Evolutionary conservation across 371 early-diverging fungal species (phyloP), one percentile per base, ranked within the genome.

Genomic region (Syncephalastrum sp.): DNA sequence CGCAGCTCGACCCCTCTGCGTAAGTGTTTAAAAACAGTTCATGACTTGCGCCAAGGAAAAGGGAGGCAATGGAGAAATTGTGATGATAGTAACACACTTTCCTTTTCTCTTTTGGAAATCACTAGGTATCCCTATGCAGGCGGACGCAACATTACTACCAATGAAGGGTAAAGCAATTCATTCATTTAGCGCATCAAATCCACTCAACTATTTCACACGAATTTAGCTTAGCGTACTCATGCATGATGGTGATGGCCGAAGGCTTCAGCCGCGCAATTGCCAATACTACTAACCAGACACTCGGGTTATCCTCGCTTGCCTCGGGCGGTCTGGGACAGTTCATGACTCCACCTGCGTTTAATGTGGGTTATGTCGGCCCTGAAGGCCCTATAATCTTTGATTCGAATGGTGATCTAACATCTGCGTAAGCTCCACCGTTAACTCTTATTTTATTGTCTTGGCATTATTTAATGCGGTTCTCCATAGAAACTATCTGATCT

Each of bases 161-260:
- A 80, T 50, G 84, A 84, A 61, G 80, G 82, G 81, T 83, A 80
- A 67, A 47, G 42, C 45, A 33, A 29, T 29, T 47, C 38, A 12
- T 33, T 10, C 10, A 33, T 10, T 33, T 0, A 33, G 38, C 38
- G 38, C 2, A 29, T 33, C 38, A 33, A 12, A 33, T 21, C 38
- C 38, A 33, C 25, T 27, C 1, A 21, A 15, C 24, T 16, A 17
- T 44, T 29, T 25, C 47, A 46, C 42, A 50, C 24, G 56, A n/a
- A 29, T 33, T 47, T 62, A 77, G 78, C 0, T 55, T 78, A 27
- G 79, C 79, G 0, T 78, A 78, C 57, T 78, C 83, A 23, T 83
- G 83, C 54, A 82, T 84, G 82, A 82, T 81, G 82, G 66, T 74
- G 7, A 79, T 84, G 80, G 84, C 82, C 7, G 53, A 68, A 44